phyloP scores from a whole-genome alignment of 2,329 filamentous ascomycete genomes.

The Ophiostoma sp. region DNA sequence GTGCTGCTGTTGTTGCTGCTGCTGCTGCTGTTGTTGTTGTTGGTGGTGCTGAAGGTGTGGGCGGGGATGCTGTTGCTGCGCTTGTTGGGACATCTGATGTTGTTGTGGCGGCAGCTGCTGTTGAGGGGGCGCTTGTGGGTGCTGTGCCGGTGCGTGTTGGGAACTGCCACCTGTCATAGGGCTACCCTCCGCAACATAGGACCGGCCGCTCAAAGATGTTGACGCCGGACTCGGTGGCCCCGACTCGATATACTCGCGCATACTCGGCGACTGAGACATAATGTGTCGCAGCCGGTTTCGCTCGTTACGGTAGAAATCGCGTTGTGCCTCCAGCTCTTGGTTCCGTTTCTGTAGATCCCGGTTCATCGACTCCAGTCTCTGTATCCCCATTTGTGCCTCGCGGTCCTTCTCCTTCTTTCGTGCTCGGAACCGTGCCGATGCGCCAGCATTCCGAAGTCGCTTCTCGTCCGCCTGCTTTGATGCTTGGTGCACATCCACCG shows the following conservation, averaged over 20 bases:
- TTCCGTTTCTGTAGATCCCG: conserved; percentile 61
- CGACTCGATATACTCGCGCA: conserved; percentile 53
- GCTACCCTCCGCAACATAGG: conserved; percentile 42
- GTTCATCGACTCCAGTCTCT: conserved; percentile 67
- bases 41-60: not conserved
- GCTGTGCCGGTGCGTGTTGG: conserved; percentile 12
- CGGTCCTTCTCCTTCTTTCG: conserved; percentile 80
- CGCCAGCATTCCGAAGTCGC: conserved; percentile 78
- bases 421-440: conserved; percentile 78
- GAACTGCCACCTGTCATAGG: conserved; percentile 32
- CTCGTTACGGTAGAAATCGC: conserved; percentile 72
- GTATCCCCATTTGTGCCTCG: conserved; percentile 68
- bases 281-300: conserved; percentile 71
- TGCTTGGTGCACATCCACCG: conserved; percentile 77
- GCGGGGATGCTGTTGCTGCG: not conserved
- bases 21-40: not conserved
- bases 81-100: conserved; percentile 15
- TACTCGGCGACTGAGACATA: conserved; percentile 59
- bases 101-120: conserved; percentile 13
- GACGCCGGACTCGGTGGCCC: conserved; percentile 54
- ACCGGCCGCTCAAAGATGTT: conserved; percentile 37
- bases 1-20: conserved; percentile 3
- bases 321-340: conserved; percentile 59
- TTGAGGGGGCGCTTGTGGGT: conserved; percentile 7
- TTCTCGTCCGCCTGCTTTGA: conserved; percentile 85